phyloP scores from a whole-genome alignment of 768 basidiomycete genomes.

The Podaxis rugospora region DNA sequence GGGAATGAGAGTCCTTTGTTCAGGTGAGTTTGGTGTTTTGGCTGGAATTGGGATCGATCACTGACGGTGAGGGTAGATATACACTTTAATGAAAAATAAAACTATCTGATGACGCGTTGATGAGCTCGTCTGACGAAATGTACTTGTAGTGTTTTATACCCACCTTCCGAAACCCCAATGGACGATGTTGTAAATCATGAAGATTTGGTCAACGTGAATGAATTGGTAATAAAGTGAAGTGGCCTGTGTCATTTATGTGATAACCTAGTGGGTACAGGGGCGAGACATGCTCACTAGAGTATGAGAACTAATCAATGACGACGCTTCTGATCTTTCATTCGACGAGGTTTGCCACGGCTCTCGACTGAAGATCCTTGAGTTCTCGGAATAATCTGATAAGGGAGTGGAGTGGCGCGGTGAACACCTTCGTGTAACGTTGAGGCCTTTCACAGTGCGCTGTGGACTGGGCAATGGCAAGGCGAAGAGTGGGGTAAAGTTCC shows the following conservation, averaged over 20 bases:
- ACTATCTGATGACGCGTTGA: background rate
- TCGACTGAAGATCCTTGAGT: background rate
- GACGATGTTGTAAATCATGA: no score
- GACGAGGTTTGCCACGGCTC: background rate
- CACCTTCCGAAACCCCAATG: no score
- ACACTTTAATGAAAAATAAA: background rate
- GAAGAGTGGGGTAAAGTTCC: background rate
- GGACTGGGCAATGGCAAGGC: background rate
- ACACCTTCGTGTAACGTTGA: background rate
- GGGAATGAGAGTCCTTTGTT: constrained; percentile 55
- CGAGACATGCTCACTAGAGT: background rate
- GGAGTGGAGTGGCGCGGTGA: background rate
- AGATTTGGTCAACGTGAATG: background rate
- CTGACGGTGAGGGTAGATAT: background rate
- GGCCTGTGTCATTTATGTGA: background rate
- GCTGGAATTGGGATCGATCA: no score
- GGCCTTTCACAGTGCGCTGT: background rate
- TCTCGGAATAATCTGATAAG: background rate
- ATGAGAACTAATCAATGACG: background rate
- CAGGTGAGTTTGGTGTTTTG: constrained; percentile 27
- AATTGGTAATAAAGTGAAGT: background rate
- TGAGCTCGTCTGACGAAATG: background rate
- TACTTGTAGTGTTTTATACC: background rate
- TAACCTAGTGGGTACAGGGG: background rate
- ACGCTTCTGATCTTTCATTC: background rate